Conservation (phyloP, 2,329 filamentous ascomycete species). For the Pseudopithomyces chartarum region DNA sequence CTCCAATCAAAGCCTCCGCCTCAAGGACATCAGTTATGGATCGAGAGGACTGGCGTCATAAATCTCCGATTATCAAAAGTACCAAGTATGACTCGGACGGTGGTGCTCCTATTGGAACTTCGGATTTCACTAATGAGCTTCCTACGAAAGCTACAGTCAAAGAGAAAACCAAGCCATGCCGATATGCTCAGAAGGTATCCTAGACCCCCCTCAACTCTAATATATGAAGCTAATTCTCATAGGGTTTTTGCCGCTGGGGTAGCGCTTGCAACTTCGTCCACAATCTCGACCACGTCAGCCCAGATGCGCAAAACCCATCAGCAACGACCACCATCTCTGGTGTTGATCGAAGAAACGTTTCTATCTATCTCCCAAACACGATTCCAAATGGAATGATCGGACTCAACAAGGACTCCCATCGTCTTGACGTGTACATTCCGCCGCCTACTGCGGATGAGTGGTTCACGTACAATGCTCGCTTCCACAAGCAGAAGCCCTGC, state of each 20-base stretch:
- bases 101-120: neutral
- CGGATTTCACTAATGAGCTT: neutral
- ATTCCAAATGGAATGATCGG: conserved; percentile 43
- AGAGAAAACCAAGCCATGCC: conserved; percentile 21
- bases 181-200: conserved; percentile 30
- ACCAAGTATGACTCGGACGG: conserved; percentile 3
- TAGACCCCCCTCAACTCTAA: too few species aligned
- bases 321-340: neutral
- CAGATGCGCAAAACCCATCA: neutral
- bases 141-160: neutral
- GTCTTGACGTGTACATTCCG: conserved; percentile 52
- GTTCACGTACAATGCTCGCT: conserved; percentile 44
- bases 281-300: neutral
- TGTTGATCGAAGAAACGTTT: conserved; percentile 19
- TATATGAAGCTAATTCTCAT: conserved; percentile 6
- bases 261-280: conserved; percentile 30
- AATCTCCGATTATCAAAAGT: neutral
- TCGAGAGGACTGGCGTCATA: conserved; percentile 1
- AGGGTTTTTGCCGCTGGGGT: conserved; percentile 31
- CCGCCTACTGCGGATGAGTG: conserved; percentile 45
- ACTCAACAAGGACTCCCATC: conserved; percentile 53
- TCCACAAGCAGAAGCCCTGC: conserved; percentile 51
- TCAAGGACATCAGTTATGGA: neutral
- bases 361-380: conserved; percentile 18
- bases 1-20: neutral